Percentiles rank a stretch among this genome's conserved stretches.
These are phyloP conservation scores for Globisporangium perplexum DNA, from an alignment of 352 stramenopile genomes.

Conservation along the genomic window DNA sequence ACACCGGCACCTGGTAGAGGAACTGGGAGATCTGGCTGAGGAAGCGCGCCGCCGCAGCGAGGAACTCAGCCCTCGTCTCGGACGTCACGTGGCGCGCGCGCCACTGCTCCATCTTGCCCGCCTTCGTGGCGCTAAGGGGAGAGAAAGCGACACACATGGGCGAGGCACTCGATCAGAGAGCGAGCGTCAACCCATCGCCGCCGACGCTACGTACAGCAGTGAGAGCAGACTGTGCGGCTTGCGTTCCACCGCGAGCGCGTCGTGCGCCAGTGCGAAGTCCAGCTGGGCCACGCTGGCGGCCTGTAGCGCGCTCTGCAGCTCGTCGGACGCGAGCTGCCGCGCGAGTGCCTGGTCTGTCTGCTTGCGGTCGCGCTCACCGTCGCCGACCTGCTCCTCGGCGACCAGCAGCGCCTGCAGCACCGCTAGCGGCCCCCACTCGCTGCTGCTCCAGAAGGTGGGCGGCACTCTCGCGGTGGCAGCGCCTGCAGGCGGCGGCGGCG, in stretches of 20 bases:
- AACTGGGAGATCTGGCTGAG: constrained; percentile 48
- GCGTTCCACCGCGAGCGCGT: constrained; percentile 40
- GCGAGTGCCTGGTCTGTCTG: constrained; percentile 40
- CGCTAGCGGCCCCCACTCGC: constrained; percentile 47
- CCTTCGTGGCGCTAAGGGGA: constrained; percentile 35
- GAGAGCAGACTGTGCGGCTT: constrained; percentile 38
- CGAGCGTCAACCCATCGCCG: background rate
- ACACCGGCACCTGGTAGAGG: constrained; percentile 38
- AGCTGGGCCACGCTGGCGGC: constrained; percentile 50
- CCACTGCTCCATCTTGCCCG: constrained; percentile 46
- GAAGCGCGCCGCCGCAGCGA: constrained; percentile 15
- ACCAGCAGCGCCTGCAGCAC: constrained; percentile 36
- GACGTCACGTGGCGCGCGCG: constrained; percentile 13
- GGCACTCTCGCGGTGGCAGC: background rate
- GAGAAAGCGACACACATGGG: background rate
- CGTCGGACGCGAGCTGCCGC: constrained; percentile 34
- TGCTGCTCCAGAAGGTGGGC: background rate
- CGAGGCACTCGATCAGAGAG: background rate
- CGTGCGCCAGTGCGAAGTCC: constrained; percentile 46
- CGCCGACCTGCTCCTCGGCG: constrained; percentile 25
- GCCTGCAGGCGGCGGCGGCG: background rate
- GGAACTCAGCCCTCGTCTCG: constrained; percentile 22
- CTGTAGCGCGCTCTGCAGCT: constrained; percentile 38
- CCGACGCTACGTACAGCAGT: constrained; percentile 32
- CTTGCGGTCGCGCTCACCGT: constrained; percentile 38